Evolutionary conservation across 495 filamentous ascomycete species (phyloP).

Genomic region (Aeminium ludgeri): DNA sequence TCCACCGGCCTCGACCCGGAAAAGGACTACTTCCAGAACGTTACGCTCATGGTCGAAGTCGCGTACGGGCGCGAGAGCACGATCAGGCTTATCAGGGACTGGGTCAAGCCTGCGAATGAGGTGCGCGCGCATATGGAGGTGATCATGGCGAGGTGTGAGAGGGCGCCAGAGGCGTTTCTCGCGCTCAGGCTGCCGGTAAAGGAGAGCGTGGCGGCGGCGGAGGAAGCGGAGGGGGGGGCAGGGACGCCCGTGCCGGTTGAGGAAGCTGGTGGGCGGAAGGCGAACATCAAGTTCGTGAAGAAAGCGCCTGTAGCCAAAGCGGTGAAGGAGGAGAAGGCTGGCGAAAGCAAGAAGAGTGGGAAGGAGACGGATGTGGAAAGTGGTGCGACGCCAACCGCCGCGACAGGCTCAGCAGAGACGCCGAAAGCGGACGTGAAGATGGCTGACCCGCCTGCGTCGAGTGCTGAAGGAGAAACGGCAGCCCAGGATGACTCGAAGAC

Average conservation of each 20-base stretch:
- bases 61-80: conserved; percentile 42
- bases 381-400: background rate
- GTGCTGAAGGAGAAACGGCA: background rate
- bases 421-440: background rate
- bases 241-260: background rate
- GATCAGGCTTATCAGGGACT: conserved; percentile 54
- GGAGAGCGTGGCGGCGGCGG: conserved; percentile 1
- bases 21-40: conserved; percentile 74
- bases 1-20: conserved; percentile 22
- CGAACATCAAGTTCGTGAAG: conserved; percentile 12
- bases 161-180: conserved; percentile 20
- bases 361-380: background rate
- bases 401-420: background rate
- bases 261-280: conserved; percentile 1
- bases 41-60: conserved; percentile 54
- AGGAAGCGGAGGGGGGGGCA: background rate
- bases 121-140: conserved; percentile 51
- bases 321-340: conserved; percentile 1
- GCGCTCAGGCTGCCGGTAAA: conserved; percentile 23
- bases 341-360: conserved; percentile 1
- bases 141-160: conserved; percentile 25
- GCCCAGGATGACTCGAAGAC: conserved; percentile 2
- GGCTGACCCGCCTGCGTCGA: background rate
- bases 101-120: conserved; percentile 65
- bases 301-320: background rate